Base-by-base conservation (phyloP, 2,329 filamentous ascomycete species). In the Cercospora sesami region DNA sequence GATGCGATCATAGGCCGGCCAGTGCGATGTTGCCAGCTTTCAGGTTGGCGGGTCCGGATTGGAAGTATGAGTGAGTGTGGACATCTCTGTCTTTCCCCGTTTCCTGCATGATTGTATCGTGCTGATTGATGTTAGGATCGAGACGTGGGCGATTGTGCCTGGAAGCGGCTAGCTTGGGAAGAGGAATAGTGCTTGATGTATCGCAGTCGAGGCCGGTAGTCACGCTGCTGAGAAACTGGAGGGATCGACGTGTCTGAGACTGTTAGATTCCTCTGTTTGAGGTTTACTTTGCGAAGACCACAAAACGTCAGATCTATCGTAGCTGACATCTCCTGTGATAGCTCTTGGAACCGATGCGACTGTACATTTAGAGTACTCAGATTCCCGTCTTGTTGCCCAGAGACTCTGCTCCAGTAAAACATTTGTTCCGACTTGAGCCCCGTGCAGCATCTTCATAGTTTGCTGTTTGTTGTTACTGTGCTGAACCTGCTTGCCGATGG, bases 1-100 rank as follows among this genome's bases (percentile, higher is more conserved):
- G 67, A 10, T 61, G 62, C 30, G 70, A 71, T 18, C 65, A 69
- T 64, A 48, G 70, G 42, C 70, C 69, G 14, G 70, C 70, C 28
- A 72, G 70, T 69, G 69, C 69, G 1, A 71, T 69, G 69, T 63
- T 71, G 62, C 69, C 69, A 9, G 67, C 64, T 16, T 65, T 65
- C 21, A 68, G 65, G 30, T 57, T 71, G 30, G 69, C 69, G 2
- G 65, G 59, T 26, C 67, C 65, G 16, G 69, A 68, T 26, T 60
- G 63, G 60, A 63, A 67, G 36, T 71, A 71, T 60, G 69, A 71
- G 61, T 64, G 10, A 57, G 61, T 64, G 14, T 14, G 3, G 5
- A 5, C 5, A 10, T 3, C 5, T 4, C 9, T 9, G n/a, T 5
- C 31, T 9, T 39, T 64, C 6, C 8, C 23, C 21, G n/a, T 48